A percentile compares a stretch with the other conserved stretches of the same genome.
Evolutionary conservation across 164 flowering plant species (phyloP).

Genomic region (Echeveria elegans): DNA sequence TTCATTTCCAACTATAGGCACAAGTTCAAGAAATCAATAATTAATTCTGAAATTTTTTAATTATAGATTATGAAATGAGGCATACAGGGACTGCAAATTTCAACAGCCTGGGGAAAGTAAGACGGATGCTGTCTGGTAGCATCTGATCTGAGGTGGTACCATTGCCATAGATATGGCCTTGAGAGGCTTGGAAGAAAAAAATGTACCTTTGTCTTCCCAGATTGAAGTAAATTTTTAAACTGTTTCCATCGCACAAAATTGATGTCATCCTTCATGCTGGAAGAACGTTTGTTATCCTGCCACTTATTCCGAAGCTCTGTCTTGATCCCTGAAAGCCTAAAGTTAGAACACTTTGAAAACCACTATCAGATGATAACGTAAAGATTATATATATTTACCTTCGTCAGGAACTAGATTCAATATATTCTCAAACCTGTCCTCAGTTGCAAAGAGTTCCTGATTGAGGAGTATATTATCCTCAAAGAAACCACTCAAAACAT

Average conservation of each 20-base stretch:
- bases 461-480: slow-evolving; percentile 50
- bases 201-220: slow-evolving; percentile 75
- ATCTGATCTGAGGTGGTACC: not conserved
- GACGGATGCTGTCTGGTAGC: not conserved
- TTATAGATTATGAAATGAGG: no score
- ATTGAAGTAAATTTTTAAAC: slow-evolving; percentile 55
- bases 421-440: slow-evolving; percentile 74
- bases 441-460: slow-evolving; percentile 53
- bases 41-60: no score
- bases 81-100: no score
- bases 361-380: no score
- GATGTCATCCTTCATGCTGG: slow-evolving; percentile 58
- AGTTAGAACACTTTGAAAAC: not conserved
- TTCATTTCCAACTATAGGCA: no score
- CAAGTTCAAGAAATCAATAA: no score
- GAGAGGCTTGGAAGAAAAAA: not conserved
- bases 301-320: slow-evolving; percentile 84
- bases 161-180: not conserved
- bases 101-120: no score
- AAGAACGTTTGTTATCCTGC: slow-evolving; percentile 51
- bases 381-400: slow-evolving; percentile 29
- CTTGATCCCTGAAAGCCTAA: slow-evolving; percentile 50
- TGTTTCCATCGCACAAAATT: slow-evolving; percentile 71
- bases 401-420: slow-evolving; percentile 88
- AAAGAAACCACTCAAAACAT: slow-evolving; percentile 60